Evolutionary conservation across 1,139 yeast species (phyloP), one percentile per base, ranked within the genome.

Genomic region (Pichia sp.): DNA sequence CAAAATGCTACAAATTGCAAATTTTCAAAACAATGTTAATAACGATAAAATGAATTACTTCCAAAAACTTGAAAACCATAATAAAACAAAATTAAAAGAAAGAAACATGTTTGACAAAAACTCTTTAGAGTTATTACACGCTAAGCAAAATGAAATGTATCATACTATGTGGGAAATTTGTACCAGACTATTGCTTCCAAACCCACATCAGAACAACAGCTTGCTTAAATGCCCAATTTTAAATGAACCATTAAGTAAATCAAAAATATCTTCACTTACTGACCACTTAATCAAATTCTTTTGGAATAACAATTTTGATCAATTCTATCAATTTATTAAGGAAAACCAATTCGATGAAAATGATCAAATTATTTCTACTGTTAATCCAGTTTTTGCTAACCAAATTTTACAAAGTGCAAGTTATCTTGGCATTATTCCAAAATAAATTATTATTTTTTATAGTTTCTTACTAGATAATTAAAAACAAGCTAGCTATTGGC

Each of bases 281-380:
- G 62, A 59, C n/a, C 61, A 61, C 42, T 53, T 62, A 18, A 49
- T 61, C 25, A 60, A 60, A 43, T 60, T 59, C 42, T 59, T 56
- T 44, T 62, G 64, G 63, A 50, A 53, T n/a, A 57, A 56, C 39
- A 50, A 55, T 38, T 46, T 52, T 15, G 54, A 55, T 6, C 50
- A 55, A 7, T 51, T 61, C 25, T 57, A 54, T 46, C 49, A 50
- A 29, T 59, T 54, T 45, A 39, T 62, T 24, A 54, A 56, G 41
- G 46, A 45, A 9, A 54, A 55, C 37, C 54, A 53, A 40, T 40
- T 44, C 18, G 52, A 46, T 38, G 47, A 42, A 4, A 29, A 35
- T 1, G 47, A 47, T 5, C 40, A 39, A 11, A 34, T 53, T 8
- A 27, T 52, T 15, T 26, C 40, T 35, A 45, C 51, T n/a, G 46